Conservation (phyloP, 495 filamentous ascomycete genomes). For the Aspergillus diversus region DNA sequence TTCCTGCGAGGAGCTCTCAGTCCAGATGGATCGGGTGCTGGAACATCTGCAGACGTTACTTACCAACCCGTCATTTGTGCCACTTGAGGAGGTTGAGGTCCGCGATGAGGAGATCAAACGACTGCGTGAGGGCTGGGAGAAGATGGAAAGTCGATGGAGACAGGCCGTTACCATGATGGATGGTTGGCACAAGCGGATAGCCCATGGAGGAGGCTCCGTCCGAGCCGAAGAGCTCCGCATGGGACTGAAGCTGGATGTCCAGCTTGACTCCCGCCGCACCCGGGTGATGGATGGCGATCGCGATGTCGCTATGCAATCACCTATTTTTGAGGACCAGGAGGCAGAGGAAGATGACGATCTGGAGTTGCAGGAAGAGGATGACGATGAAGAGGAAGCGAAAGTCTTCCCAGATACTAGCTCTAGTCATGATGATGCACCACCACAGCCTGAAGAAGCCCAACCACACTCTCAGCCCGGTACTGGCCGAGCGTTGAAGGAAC, state of each 20-base stretch:
- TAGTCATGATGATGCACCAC: slow-evolving; percentile 18
- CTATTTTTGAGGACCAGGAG: slow-evolving; percentile 57
- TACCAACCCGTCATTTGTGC: slow-evolving; percentile 94
- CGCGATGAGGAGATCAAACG: slow-evolving; percentile 87
- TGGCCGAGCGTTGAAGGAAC: slow-evolving; percentile 44
- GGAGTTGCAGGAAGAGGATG: slow-evolving; percentile 34
- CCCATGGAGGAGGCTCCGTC: slow-evolving; percentile 74
- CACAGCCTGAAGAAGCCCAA: slow-evolving; percentile 26
- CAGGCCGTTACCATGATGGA: slow-evolving; percentile 91
- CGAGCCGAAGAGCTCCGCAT: slow-evolving; percentile 81
- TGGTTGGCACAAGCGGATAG: slow-evolving; percentile 85
- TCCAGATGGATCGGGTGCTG: slow-evolving; percentile 72
- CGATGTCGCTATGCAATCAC: slow-evolving; percentile 41
- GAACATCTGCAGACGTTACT: slow-evolving; percentile 79
- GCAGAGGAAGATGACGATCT: slow-evolving; percentile 44
- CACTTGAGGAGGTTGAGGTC: slow-evolving; percentile 89
- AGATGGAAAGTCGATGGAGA: slow-evolving; percentile 87
- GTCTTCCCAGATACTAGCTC: slow-evolving; percentile 28
- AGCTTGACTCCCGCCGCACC: slow-evolving; percentile 55
- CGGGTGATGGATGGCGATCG: slow-evolving; percentile 15
- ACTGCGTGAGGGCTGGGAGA: slow-evolving; percentile 83
- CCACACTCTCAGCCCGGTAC: slow-evolving; percentile 24
- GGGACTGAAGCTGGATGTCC: slow-evolving; percentile 69
- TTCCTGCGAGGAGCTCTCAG: slow-evolving; percentile 72
- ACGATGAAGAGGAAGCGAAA: slow-evolving; percentile 39